Conservation (phyloP, 2,329 filamentous ascomycete genomes). For the Verticillium nubilum region DNA sequence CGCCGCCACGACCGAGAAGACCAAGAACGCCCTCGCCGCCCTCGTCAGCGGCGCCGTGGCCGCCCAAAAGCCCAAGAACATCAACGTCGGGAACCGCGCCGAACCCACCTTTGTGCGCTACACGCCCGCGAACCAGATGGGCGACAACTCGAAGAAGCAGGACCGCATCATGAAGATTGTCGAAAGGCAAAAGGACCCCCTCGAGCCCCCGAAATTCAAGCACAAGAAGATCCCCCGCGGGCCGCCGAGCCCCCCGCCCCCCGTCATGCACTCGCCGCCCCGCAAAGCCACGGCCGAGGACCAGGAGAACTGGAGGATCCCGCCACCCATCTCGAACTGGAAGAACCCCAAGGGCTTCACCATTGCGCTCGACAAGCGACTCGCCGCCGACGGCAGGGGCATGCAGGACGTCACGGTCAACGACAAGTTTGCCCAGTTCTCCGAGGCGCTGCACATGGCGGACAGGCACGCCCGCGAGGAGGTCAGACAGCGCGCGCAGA, state of each 20-base stretch:
- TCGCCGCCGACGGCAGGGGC: slow-evolving; percentile 88
- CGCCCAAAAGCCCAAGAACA: slow-evolving; percentile 92
- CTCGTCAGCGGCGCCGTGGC: slow-evolving; percentile 82
- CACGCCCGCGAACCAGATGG: slow-evolving; percentile 96
- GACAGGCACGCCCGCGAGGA: slow-evolving; percentile 94
- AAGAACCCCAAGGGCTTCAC: slow-evolving; percentile 99
- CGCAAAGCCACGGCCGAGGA: slow-evolving; percentile 94
- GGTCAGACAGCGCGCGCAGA: slow-evolving; percentile 82
- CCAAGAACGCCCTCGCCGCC: slow-evolving; percentile 76
- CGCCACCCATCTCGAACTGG: slow-evolving; percentile 91
- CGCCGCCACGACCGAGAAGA: slow-evolving; percentile 77
- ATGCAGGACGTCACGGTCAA: slow-evolving; percentile 94
- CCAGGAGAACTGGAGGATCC: slow-evolving; percentile 90
- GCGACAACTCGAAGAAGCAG: slow-evolving; percentile 76
- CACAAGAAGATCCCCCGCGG: slow-evolving; percentile 97
- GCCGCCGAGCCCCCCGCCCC: slow-evolving; percentile 86
- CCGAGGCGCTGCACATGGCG: slow-evolving; percentile 88
- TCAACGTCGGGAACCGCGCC: slow-evolving; percentile 72
- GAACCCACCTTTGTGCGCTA: slow-evolving; percentile 94
- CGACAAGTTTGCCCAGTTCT: slow-evolving; percentile 96
- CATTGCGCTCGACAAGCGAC: slow-evolving; percentile 87
- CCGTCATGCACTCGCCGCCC: slow-evolving; percentile 91
- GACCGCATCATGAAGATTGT: slow-evolving; percentile 99
- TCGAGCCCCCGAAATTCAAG: slow-evolving; percentile 98
- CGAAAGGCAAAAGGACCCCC: slow-evolving; percentile 84